These are phyloP conservation scores for Acacia concinna DNA, from an alignment of 331 rosid genomes.

Conservation along the genomic window DNA sequence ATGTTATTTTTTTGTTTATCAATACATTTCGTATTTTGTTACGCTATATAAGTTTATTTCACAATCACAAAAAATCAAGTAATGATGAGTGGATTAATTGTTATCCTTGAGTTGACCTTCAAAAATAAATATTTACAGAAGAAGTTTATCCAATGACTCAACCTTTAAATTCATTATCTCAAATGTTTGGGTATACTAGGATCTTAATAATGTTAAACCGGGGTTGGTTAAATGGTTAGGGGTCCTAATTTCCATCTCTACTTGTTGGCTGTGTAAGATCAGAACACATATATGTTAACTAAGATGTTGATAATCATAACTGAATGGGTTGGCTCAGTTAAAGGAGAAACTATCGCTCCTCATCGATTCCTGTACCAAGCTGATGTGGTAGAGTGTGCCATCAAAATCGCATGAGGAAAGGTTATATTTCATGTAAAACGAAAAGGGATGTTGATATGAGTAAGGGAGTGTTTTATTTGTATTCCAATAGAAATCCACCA, in stretches of 20 bases:
- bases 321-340: not conserved
- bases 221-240: not conserved
- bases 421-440: not conserved
- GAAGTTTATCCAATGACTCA: not conserved
- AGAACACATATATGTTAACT: not conserved
- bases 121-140: not conserved
- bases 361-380: not conserved
- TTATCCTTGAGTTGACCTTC: not conserved
- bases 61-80: not conserved
- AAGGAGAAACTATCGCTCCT: not conserved
- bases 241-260: not conserved
- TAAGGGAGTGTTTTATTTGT: not conserved
- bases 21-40: not conserved
- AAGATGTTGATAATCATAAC: not conserved
- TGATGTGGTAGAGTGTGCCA: not conserved
- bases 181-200: not conserved
- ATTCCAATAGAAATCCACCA: conserved; percentile 5
- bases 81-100: not conserved
- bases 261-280: not conserved
- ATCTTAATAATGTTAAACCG: not conserved
- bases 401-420: not conserved
- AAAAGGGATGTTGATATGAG: not conserved
- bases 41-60: not conserved
- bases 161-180: not conserved
- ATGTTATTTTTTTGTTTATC: not conserved